Evolutionary conservation across 2,329 filamentous ascomycete species (phyloP).

Genomic region (Fusarium agapanthi): DNA sequence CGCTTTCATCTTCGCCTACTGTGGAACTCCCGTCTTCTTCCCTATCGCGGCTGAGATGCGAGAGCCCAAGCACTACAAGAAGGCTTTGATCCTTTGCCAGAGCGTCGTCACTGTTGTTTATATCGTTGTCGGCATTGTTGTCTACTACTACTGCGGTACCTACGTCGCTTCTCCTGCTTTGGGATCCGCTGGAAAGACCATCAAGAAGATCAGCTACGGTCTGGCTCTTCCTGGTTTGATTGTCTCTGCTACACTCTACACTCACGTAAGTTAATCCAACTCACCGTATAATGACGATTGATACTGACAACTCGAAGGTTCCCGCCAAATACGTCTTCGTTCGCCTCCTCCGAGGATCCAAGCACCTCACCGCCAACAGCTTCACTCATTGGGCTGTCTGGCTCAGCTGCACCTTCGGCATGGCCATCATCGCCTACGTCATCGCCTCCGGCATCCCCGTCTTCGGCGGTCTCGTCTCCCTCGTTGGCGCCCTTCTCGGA

Average conservation of each 20-base stretch:
- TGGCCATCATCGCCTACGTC: conserved; percentile 42
- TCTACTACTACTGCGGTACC: conserved; percentile 58
- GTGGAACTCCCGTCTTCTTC: conserved; percentile 49
- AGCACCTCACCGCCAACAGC: conserved; percentile 44
- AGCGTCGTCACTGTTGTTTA: conserved; percentile 46
- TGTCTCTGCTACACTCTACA: conserved; percentile 40
- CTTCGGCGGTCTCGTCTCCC: conserved; percentile 42
- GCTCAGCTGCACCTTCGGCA: conserved; percentile 43
- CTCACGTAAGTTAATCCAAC: conserved; percentile 32
- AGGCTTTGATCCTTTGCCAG: conserved; percentile 41
- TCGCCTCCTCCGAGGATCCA: conserved; percentile 42
- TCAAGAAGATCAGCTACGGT: conserved; percentile 57
- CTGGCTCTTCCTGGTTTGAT: conserved; percentile 44
- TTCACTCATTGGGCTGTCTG: conserved; percentile 45
- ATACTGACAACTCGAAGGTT: neutral
- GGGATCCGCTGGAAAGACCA: conserved; percentile 52
- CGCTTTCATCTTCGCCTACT: conserved; percentile 50
- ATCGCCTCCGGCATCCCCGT: conserved; percentile 39
- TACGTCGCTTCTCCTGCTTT: conserved; percentile 59
- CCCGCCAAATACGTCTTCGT: conserved; percentile 31
- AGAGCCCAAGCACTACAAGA: conserved; percentile 43
- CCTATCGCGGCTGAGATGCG: conserved; percentile 47
- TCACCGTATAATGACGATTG: fast-evolving
- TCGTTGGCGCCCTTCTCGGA: conserved; percentile 45
- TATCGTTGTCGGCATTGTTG: conserved; percentile 47